phyloP scores from a whole-genome alignment of 2,329 filamentous ascomycete species.

The Lithohypha guttulata region DNA sequence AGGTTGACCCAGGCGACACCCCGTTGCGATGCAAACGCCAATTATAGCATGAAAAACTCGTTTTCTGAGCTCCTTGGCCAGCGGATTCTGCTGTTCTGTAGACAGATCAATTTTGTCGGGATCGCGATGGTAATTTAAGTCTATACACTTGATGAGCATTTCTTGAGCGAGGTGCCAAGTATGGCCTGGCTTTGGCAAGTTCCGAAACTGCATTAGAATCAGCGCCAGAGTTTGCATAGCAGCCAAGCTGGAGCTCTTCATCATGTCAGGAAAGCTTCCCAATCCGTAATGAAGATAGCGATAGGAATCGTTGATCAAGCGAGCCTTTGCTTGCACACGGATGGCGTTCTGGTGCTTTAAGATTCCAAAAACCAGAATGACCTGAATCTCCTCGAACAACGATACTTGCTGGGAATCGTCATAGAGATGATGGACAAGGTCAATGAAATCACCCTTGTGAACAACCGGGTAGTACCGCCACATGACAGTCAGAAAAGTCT shows the following conservation, averaged over 20 bases:
- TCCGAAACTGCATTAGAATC: slow-evolving; percentile 61
- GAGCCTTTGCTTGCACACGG: slow-evolving; percentile 51
- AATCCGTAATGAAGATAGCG: slow-evolving; percentile 68
- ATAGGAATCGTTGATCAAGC: slow-evolving; percentile 52
- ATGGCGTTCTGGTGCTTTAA: slow-evolving; percentile 69
- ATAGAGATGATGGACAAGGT: slow-evolving; percentile 61
- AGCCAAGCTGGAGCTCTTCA: slow-evolving; percentile 49
- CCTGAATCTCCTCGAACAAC: slow-evolving; percentile 54
- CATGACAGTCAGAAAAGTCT: slow-evolving; percentile 65
- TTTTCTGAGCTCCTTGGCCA: slow-evolving; percentile 67
- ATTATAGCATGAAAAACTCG: slow-evolving; percentile 66
- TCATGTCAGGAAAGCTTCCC: slow-evolving; percentile 56
- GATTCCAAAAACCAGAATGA: slow-evolving; percentile 70
- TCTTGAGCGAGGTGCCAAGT: slow-evolving; percentile 58
- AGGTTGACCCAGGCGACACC: slow-evolving; percentile 65
- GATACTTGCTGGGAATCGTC: slow-evolving; percentile 53
- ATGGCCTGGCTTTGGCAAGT: slow-evolving; percentile 68
- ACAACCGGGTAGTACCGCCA: slow-evolving; percentile 63
- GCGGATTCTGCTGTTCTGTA: slow-evolving; percentile 34
- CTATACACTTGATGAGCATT: slow-evolving; percentile 58
- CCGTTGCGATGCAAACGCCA: slow-evolving; percentile 55
- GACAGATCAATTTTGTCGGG: slow-evolving; percentile 45
- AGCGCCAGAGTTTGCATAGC: slow-evolving; percentile 64
- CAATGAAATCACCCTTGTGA: slow-evolving; percentile 64
- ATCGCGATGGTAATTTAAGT: slow-evolving; percentile 65